Percentiles rank a stretch among this genome's conserved stretches.
These are phyloP conservation scores for Eruca vesicaria DNA, from an alignment of 441 rosid species.

Conservation along the genomic window DNA sequence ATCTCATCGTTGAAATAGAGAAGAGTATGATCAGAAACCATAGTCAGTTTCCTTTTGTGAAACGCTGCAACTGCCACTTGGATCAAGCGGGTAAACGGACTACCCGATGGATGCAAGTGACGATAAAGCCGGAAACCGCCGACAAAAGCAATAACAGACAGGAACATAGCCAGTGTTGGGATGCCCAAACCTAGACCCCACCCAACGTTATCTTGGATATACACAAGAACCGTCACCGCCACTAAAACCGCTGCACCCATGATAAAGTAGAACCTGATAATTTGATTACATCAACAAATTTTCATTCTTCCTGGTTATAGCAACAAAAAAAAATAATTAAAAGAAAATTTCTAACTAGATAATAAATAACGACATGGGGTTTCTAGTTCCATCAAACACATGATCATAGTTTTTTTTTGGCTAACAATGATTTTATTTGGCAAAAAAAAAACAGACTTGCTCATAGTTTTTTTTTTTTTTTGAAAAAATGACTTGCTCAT, in stretches of 20 bases:
- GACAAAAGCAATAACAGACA: conserved; percentile 58
- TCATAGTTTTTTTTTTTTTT: no score
- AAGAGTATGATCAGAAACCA: conserved; percentile 47
- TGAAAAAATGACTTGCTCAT: conserved; percentile 2
- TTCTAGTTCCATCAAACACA: background rate
- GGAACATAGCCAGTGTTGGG: conserved; percentile 74
- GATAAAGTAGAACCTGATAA: conserved; percentile 57
- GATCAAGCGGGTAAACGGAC: conserved; percentile 79
- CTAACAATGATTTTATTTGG: background rate
- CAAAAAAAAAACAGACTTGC: background rate
- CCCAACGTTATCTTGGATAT: conserved; percentile 83
- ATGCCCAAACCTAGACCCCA: conserved; percentile 95
- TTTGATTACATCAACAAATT: background rate
- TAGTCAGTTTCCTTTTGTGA: conserved; percentile 58
- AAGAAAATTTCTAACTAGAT: background rate
- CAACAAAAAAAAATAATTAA: background rate
- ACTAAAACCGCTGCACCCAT: conserved; percentile 77
- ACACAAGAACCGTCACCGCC: conserved; percentile 82
- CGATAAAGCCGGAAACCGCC: conserved; percentile 73
- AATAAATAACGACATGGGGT: background rate
- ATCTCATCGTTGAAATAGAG: conserved; percentile 71
- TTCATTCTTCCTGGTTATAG: background rate
- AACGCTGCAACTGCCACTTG: conserved; percentile 72
- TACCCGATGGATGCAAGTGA: conserved; percentile 71
- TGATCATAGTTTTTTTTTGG: background rate